Conservation (phyloP, 2,329 filamentous ascomycete genomes). For the Botrytis sinoallii region DNA sequence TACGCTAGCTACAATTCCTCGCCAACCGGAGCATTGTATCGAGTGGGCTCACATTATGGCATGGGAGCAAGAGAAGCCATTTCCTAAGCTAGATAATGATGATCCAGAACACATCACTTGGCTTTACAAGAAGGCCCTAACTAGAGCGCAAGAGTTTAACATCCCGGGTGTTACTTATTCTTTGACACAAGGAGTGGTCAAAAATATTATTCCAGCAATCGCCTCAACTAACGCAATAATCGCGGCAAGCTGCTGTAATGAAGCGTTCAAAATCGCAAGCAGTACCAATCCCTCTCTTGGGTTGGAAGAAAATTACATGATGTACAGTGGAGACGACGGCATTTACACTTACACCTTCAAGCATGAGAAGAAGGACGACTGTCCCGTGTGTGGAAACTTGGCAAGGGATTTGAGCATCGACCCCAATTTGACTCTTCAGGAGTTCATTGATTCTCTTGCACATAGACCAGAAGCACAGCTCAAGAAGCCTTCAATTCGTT, state of each 20-base stretch:
- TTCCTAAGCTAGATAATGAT: constrained; percentile 86
- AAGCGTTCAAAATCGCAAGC: constrained; percentile 91
- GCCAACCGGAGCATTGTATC: constrained; percentile 96
- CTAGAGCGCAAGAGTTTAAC: constrained; percentile 80
- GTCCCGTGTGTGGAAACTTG: constrained; percentile 85
- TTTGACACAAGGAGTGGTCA: constrained; percentile 94
- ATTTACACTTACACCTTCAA: constrained; percentile 98
- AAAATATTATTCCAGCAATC: constrained; percentile 98
- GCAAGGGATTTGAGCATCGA: constrained; percentile 73
- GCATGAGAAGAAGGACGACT: constrained; percentile 91
- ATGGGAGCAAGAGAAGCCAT: constrained; percentile 84
- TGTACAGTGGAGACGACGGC: constrained; percentile 94
- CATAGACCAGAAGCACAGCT: constrained; percentile 85
- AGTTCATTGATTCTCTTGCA: constrained; percentile 81
- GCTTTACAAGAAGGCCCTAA: constrained; percentile 82
- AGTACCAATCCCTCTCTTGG: constrained; percentile 76
- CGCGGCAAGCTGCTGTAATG: constrained; percentile 92
- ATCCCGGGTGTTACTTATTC: constrained; percentile 93
- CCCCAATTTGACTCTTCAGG: constrained; percentile 68
- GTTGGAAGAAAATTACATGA: constrained; percentile 89
- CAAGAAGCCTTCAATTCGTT: constrained; percentile 85
- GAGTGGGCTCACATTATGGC: constrained; percentile 99
- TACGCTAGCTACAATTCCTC: constrained; percentile 91
- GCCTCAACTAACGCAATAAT: constrained; percentile 97
- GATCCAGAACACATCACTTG: constrained; percentile 97